Percentiles rank a stretch among this genome's conserved stretches.
Evolutionary conservation across 2,329 filamentous ascomycete species (phyloP).

Genomic region (Colletotrichum lini): DNA sequence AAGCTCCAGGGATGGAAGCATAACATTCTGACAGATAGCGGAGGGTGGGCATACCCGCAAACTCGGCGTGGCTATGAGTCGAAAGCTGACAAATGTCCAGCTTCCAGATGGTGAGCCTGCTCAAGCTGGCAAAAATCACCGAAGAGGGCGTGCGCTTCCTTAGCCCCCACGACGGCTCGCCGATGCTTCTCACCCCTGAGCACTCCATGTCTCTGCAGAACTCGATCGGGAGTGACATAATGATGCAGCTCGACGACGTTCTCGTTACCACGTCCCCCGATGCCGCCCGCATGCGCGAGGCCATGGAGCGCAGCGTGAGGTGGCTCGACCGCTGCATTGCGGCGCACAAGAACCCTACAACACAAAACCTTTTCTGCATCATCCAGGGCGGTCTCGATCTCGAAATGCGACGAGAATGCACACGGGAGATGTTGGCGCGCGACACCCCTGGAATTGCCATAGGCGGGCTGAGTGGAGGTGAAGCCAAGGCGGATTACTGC

Average conservation of each 20-base stretch:
- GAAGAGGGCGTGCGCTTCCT: slow-evolving; percentile 96
- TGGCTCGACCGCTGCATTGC: slow-evolving; percentile 97
- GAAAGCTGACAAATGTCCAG: slow-evolving; percentile 60
- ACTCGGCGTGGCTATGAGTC: background rate
- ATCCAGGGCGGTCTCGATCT: slow-evolving; percentile 96
- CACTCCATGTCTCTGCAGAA: slow-evolving; percentile 97
- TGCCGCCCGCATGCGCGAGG: slow-evolving; percentile 87
- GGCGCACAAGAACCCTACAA: slow-evolving; percentile 85
- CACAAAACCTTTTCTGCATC: slow-evolving; percentile 97
- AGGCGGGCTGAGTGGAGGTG: slow-evolving; percentile 92
- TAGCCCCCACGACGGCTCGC: slow-evolving; percentile 94
- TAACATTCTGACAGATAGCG: slow-evolving; percentile 90
- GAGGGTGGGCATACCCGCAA: slow-evolving; percentile 65
- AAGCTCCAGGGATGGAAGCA: slow-evolving; percentile 95
- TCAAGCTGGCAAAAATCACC: slow-evolving; percentile 93
- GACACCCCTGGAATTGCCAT: slow-evolving; percentile 98
- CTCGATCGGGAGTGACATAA: slow-evolving; percentile 97
- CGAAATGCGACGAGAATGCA: slow-evolving; percentile 87
- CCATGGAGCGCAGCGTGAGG: slow-evolving; percentile 93
- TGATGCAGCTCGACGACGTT: slow-evolving; percentile 99
- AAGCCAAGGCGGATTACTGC: slow-evolving; percentile 94
- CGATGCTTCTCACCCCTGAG: slow-evolving; percentile 97
- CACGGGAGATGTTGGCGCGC: slow-evolving; percentile 86
- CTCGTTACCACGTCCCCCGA: slow-evolving; percentile 97
- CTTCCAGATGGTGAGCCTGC: slow-evolving; percentile 98